A percentile compares a stretch with the other conserved stretches of the same genome.
These are phyloP conservation scores for Brassica juncea DNA, from an alignment of 345 rosid genomes.

Conservation along the genomic window DNA sequence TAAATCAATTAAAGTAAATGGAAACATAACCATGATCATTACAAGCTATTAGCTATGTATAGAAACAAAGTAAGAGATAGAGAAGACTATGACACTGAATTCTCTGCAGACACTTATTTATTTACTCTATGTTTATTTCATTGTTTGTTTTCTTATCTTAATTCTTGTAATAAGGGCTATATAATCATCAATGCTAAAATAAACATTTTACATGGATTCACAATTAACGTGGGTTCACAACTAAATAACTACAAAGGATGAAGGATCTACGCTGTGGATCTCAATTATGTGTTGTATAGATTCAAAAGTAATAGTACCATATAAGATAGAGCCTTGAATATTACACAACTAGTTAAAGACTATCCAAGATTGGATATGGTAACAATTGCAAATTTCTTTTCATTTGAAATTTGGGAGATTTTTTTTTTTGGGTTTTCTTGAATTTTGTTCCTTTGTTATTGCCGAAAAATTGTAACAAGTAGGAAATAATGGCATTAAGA, in stretches of 20 bases:
- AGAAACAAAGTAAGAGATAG: not conserved
- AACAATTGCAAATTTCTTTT: not conserved
- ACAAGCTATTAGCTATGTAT: not conserved
- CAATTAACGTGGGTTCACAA: not conserved
- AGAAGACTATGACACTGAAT: not conserved
- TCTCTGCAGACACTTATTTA: not conserved
- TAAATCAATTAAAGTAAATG: too few relatives aligned
- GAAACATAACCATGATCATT: too few relatives aligned
- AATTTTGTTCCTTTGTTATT: not conserved
- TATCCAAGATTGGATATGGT: not conserved
- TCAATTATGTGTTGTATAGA: conserved; percentile 42
- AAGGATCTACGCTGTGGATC: conserved; percentile 47
- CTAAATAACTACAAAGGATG: conserved; percentile 55
- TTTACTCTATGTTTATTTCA: not conserved
- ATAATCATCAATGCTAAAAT: not conserved
- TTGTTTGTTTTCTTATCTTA: not conserved
- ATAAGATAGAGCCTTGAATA: not conserved
- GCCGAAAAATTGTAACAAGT: not conserved
- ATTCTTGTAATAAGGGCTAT: not conserved
- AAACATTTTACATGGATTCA: not conserved
- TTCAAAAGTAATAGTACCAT: not conserved
- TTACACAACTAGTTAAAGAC: not conserved
- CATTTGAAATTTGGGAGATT: not conserved
- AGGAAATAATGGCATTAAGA: not conserved
- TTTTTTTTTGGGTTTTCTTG: not conserved